Evolutionary conservation across 352 stramenopile genomes (phyloP).

Genomic region (Phytophthora pseudosyringae): DNA sequence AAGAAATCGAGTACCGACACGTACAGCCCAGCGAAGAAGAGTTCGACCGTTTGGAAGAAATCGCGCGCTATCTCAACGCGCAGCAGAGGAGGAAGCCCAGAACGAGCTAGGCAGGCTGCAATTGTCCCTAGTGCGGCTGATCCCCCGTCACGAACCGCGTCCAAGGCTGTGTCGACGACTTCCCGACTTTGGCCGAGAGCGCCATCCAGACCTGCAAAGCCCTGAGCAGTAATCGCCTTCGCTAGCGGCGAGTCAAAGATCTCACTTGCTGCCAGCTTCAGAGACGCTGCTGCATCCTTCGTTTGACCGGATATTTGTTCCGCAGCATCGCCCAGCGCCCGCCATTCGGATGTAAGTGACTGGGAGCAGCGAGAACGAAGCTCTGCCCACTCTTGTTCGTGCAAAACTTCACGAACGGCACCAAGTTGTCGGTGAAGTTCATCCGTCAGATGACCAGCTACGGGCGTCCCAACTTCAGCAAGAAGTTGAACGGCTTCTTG

Average conservation of each 20-base stretch:
- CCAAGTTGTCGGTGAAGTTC: constrained; percentile 1
- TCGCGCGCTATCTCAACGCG: constrained; percentile 56
- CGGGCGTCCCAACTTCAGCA: background rate
- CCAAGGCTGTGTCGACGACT: constrained; percentile 33
- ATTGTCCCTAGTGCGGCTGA: constrained; percentile 10
- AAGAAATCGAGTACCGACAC: constrained; percentile 31
- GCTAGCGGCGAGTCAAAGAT: constrained; percentile 40
- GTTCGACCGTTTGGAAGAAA: constrained; percentile 49
- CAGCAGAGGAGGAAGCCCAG: constrained; percentile 41
- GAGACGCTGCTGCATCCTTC: background rate
- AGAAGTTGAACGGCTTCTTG: background rate
- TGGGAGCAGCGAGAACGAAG: background rate
- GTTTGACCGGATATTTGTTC: background rate
- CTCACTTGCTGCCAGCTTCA: background rate
- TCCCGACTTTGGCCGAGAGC: constrained; percentile 38
- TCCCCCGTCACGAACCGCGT: constrained; percentile 28
- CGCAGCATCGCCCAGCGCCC: background rate
- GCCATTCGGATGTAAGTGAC: background rate
- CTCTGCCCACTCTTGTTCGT: background rate
- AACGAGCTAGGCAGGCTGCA: constrained; percentile 19
- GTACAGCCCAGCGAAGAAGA: constrained; percentile 56
- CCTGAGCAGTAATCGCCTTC: constrained; percentile 28
- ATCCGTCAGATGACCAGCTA: background rate
- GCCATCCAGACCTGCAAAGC: constrained; percentile 33
- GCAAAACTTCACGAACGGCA: background rate